These are phyloP conservation scores for Neurospora sp. DNA, from an alignment of 495 filamentous ascomycete genomes.

Conservation along the genomic window DNA sequence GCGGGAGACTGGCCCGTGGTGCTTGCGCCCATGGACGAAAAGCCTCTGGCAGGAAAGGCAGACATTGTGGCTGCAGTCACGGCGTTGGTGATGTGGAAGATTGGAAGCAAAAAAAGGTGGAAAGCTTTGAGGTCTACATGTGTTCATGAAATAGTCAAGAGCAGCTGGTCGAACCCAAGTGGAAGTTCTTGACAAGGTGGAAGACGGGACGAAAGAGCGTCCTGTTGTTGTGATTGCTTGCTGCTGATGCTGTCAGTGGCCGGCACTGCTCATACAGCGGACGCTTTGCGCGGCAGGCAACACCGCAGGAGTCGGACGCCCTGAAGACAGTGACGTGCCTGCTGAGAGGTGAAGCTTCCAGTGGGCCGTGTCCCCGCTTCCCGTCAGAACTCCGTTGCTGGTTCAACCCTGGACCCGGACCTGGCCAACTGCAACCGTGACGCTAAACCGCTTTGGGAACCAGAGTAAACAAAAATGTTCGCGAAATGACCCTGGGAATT, in stretches of 20 bases:
- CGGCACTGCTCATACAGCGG: not conserved
- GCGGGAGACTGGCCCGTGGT: constrained; percentile 64
- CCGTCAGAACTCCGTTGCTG: constrained; percentile 5
- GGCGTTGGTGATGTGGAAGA: not conserved
- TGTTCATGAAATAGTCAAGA: not conserved
- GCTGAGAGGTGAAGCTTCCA: constrained; percentile 4
- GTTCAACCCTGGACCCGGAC: constrained; percentile 1
- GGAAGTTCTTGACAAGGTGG: not conserved
- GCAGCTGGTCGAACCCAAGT: not conserved
- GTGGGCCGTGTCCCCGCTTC: not conserved
- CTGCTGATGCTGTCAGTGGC: not conserved
- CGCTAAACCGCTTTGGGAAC: constrained; percentile 18
- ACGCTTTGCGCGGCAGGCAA: not conserved
- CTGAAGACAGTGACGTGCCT: not conserved
- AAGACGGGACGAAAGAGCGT: not conserved
- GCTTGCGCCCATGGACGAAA: constrained; percentile 44
- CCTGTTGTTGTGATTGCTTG: not conserved
- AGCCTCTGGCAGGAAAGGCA: constrained; percentile 37
- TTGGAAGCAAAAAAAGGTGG: not conserved
- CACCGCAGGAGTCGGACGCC: not conserved
- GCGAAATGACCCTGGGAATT: constrained; percentile 17
- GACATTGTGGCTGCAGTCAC: constrained; percentile 16
- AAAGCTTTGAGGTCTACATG: not conserved
- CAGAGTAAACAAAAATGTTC: constrained; percentile 20
- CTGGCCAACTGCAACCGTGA: not conserved